These are phyloP conservation scores for Xanthoparmelia taractica DNA, from an alignment of 495 filamentous ascomycete species.

Conservation along the genomic window DNA sequence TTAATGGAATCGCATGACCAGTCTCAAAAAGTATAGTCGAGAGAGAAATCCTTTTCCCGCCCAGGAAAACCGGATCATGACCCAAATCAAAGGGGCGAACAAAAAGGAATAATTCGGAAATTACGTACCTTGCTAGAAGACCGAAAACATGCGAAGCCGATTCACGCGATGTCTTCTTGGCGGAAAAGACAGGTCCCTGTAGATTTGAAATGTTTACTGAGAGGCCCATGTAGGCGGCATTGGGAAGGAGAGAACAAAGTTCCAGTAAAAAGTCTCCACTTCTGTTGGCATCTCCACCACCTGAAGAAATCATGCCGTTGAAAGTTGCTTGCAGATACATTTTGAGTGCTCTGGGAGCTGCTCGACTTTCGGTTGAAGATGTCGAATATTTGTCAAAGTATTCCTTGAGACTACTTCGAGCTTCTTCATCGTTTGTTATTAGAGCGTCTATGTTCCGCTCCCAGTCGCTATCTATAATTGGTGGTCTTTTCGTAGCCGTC, in stretches of 20 bases:
- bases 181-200: slow-evolving; percentile 54
- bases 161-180: slow-evolving; percentile 55
- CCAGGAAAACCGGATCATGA: neutral
- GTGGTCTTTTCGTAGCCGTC: slow-evolving; percentile 37
- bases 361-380: slow-evolving; percentile 21
- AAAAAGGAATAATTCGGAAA: neutral
- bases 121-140: slow-evolving; percentile 52
- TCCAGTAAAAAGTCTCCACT: slow-evolving; percentile 58
- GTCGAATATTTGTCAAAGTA: slow-evolving; percentile 37
- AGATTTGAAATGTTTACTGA: slow-evolving; percentile 43
- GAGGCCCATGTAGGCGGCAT: slow-evolving; percentile 44
- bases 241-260: slow-evolving; percentile 55
- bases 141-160: slow-evolving; percentile 66
- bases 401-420: slow-evolving; percentile 48
- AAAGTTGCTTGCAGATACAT: slow-evolving; percentile 49
- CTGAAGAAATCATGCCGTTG: slow-evolving; percentile 48
- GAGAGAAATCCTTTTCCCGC: neutral
- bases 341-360: slow-evolving; percentile 22
- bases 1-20: neutral
- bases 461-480: slow-evolving; percentile 74
- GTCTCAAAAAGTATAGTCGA: neutral
- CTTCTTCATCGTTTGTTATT: slow-evolving; percentile 55
- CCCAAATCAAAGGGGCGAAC: neutral
- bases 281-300: slow-evolving; percentile 41
- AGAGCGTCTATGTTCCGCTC: slow-evolving; percentile 66